phyloP scores from a whole-genome alignment of 768 basidiomycete genomes.

The Mycena crocata region DNA sequence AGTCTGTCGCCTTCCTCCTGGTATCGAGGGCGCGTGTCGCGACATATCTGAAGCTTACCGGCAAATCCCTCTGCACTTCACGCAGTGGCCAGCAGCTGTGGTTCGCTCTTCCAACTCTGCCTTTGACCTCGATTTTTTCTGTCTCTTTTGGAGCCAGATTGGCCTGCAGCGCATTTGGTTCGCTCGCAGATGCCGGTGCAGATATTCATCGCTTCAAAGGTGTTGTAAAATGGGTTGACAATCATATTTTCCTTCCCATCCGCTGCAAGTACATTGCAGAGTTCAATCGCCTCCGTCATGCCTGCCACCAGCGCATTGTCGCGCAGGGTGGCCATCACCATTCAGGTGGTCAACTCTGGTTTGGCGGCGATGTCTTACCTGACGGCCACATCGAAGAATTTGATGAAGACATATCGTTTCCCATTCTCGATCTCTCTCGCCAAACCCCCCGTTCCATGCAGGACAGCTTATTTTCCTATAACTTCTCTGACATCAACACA shows the following conservation, averaged over 20 bases:
- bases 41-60: slow-evolving; percentile 19
- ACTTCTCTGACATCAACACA: slow-evolving; percentile 35
- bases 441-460: slow-evolving; percentile 14
- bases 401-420: slow-evolving; percentile 30
- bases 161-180: slow-evolving; percentile 3
- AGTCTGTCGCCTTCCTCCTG: slow-evolving; percentile 37
- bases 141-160: slow-evolving; percentile 23
- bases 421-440: slow-evolving; percentile 30
- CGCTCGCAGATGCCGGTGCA: slow-evolving; percentile 23
- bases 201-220: slow-evolving; percentile 28
- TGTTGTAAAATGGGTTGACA: slow-evolving; percentile 44
- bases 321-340: slow-evolving; percentile 13
- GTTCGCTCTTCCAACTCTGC: slow-evolving; percentile 29
- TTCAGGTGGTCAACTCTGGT: slow-evolving; percentile 27
- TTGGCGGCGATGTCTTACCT: not conserved
- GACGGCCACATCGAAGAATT: slow-evolving; percentile 25
- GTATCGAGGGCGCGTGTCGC: slow-evolving; percentile 35
- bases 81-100: slow-evolving; percentile 51
- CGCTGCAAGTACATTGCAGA: not conserved
- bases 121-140: slow-evolving; percentile 19
- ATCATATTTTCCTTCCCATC: slow-evolving; percentile 38
- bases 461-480: slow-evolving; percentile 25
- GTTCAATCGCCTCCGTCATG: slow-evolving; percentile 2
- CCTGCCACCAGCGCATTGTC: not conserved
- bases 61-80: slow-evolving; percentile 5